Conservation (phyloP, 2,329 filamentous ascomycete species). For the Alternaria sp. region DNA sequence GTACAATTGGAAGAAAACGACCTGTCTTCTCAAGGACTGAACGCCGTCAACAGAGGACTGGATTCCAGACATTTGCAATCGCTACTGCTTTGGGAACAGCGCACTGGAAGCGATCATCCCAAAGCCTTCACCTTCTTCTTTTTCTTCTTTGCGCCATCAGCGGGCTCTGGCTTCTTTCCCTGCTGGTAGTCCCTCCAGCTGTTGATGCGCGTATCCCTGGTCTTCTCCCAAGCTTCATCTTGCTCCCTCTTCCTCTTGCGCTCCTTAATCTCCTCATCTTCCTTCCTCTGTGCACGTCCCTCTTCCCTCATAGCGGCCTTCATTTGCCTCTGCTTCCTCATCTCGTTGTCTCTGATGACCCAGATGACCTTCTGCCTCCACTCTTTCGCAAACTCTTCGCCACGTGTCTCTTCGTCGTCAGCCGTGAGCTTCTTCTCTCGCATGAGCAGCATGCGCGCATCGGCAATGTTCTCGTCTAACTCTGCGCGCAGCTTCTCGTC, state of each 20-base stretch:
- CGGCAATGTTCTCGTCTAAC: constrained; percentile 94
- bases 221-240: constrained; percentile 95
- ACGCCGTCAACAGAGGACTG: background rate
- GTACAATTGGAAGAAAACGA: background rate
- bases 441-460: constrained; percentile 93
- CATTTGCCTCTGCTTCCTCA: constrained; percentile 81
- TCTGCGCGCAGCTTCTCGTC: constrained; percentile 90
- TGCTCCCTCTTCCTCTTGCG: constrained; percentile 75
- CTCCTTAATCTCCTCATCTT: constrained; percentile 82
- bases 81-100: no score
- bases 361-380: constrained; percentile 92
- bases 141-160: constrained; percentile 56
- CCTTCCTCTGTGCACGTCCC: constrained; percentile 84
- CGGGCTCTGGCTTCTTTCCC: constrained; percentile 60
- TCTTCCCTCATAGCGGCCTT: constrained; percentile 98
- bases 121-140: constrained; percentile 64
- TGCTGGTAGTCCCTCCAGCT: constrained; percentile 96
- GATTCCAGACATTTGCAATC: no score
- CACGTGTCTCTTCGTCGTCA: constrained; percentile 86
- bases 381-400: constrained; percentile 79
- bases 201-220: constrained; percentile 86
- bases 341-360: constrained; percentile 93
- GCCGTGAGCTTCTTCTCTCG: constrained; percentile 93
- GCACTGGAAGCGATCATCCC: constrained; percentile 49
- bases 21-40: background rate